Percentiles rank a stretch among this genome's conserved stretches.
phyloP scores from a whole-genome alignment of 1,284 basidiomycete genomes.

The Ceratorhiza oryzae-sativae region DNA sequence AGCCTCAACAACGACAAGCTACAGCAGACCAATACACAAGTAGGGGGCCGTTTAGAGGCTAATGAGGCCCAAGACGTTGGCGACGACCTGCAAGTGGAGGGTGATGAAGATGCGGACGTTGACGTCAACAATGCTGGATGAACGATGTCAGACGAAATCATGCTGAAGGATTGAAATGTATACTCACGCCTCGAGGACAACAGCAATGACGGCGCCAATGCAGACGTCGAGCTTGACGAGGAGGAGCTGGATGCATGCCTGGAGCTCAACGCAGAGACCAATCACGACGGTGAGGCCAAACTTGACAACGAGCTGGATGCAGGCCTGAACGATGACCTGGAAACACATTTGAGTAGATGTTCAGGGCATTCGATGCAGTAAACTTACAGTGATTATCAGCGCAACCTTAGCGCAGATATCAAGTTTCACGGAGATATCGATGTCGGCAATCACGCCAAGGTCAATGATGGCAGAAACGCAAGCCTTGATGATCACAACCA shows the following conservation, averaged over 20 bases:
- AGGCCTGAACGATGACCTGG: conserved; percentile 15
- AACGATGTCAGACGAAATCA: neutral
- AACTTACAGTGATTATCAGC: neutral
- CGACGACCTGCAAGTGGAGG: neutral
- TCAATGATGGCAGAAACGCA: neutral
- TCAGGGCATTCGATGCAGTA: neutral
- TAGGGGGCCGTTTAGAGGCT: too few relatives aligned
- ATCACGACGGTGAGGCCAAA: neutral
- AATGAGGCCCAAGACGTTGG: neutral
- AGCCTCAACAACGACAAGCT: too few relatives aligned
- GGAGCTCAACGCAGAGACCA: neutral
- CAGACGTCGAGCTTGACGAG: conserved; percentile 7
- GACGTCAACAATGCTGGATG: neutral
- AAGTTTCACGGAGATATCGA: neutral
- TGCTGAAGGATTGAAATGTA: too few relatives aligned
- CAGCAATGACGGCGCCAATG: conserved; percentile 6
- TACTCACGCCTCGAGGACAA: conserved; percentile 12
- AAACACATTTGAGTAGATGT: neutral
- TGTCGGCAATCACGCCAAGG: neutral
- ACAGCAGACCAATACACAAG: too few relatives aligned
- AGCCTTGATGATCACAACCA: neutral
- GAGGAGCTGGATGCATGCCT: conserved; percentile 1
- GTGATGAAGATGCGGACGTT: neutral
- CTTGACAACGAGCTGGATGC: neutral
- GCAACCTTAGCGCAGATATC: neutral